Evolutionary conservation across 164 flowering plant genomes (phyloP), one percentile per base, ranked within the genome.

Genomic region (Platanus orientalis): DNA sequence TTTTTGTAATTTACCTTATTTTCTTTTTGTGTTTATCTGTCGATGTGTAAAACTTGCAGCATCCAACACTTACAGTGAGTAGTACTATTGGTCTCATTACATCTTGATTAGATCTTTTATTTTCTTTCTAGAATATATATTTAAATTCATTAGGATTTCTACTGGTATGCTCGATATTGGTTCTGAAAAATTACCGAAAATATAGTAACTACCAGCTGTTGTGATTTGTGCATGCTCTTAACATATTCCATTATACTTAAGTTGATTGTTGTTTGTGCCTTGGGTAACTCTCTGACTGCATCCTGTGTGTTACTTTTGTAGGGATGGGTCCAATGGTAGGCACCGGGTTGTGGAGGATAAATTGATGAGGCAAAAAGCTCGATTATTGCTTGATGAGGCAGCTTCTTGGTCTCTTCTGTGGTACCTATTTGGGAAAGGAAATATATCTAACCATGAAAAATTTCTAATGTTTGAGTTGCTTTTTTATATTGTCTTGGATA

Each of bases 321-420:
- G 97, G 71, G 83, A 81, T 79, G 96, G 88, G 16, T 71, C 84
- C 27, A 78, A 69, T 62, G 81, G 78, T 48, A 74, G 88, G 66
- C 89, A 84, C 51, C 79, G 96, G 47, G 71, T 81, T 60, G 78
- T 88, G 2, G 99, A 91, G 78, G 97, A 89, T 75, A 89, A 86
- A 70, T 69, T 95, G 63, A 85, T 92, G 90, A 84, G 88, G 76
- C 97, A 89, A 69, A 95, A 83, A 69, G 92, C 93, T 73, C 79
- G 73, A 49, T 67, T 86, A 25, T 70, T 95, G 70, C 88, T 89
- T 65, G 96, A 91, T 65, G 99, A 95, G 77, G 99, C 99, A 53
- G 99, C 97, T 64, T 82, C 99, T 20, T 95, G 99, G 97, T 91
- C 99, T 55, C 97, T 95, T 74, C 73, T 95, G 66, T 95, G 99